Conservation (phyloP, 106 monocot genomes). For the Acanthochlamys bracteata region DNA sequence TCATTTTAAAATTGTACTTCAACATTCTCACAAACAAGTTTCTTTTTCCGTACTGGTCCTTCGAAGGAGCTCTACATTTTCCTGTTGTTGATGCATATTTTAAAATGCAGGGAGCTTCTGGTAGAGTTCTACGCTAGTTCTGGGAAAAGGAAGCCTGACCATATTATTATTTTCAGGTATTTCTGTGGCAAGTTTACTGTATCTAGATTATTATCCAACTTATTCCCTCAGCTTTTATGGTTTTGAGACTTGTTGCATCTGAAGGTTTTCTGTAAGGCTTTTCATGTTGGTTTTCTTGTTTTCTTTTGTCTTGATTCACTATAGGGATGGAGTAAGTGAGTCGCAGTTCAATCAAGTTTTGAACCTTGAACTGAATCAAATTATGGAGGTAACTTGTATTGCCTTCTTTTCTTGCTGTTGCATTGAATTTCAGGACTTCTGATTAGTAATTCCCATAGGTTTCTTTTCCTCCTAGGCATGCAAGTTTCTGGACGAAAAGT, state of each 20-base stretch:
- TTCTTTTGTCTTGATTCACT: not conserved
- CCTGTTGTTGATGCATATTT: not conserved
- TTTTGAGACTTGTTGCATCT: no score
- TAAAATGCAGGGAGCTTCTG: constrained; percentile 47
- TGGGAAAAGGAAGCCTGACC: constrained; percentile 65
- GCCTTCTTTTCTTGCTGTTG: not conserved
- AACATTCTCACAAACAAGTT: not conserved
- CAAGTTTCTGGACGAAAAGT: constrained; percentile 75
- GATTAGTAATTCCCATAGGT: not conserved
- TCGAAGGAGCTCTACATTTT: no score
- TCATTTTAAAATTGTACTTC: not conserved
- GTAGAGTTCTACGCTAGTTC: constrained; percentile 80
- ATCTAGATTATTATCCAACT: not conserved
- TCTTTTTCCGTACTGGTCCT: no score
- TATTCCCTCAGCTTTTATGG: not conserved
- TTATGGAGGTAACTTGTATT: constrained; percentile 61
- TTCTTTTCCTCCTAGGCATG: constrained; percentile 49
- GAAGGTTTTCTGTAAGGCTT: no score
- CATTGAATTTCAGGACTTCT: not conserved
- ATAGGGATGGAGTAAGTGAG: constrained; percentile 95
- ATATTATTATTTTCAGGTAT: constrained; percentile 87
- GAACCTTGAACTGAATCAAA: constrained; percentile 90
- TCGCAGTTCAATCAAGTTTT: constrained; percentile 88
- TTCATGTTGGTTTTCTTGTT: not conserved
- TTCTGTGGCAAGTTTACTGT: not conserved